A percentile compares a stretch with the other conserved stretches of the same genome.
Conservation (phyloP, 768 basidiomycete species). For the Boletus pseudopeckii region DNA sequence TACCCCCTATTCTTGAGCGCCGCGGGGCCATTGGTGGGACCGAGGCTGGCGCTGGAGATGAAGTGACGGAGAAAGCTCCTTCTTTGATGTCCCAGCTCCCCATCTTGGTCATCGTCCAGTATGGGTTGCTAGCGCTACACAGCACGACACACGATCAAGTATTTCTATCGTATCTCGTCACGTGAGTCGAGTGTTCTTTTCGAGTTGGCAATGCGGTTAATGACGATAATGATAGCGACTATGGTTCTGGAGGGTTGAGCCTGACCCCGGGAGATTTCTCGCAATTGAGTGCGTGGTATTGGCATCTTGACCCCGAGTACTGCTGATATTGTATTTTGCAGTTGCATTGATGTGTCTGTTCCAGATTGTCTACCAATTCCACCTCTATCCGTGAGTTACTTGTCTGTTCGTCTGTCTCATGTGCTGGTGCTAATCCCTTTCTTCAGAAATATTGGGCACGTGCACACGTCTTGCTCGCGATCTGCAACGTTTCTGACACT, state of each 20-base stretch:
- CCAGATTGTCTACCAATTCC: conserved; percentile 89
- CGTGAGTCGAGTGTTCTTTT: conserved; percentile 15
- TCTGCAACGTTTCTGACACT: conserved; percentile 3
- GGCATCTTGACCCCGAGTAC: not conserved
- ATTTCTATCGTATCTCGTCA: conserved; percentile 85
- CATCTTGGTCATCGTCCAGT: conserved; percentile 82
- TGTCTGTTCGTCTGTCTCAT: not conserved
- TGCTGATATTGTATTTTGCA: conserved; percentile 29
- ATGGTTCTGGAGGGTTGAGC: conserved; percentile 83
- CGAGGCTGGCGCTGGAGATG: conserved; percentile 35
- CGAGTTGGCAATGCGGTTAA: not conserved
- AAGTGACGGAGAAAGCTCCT: conserved; percentile 50
- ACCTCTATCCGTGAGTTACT: conserved; percentile 76
- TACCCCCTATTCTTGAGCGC: conserved; percentile 55
- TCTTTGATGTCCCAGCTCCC: conserved; percentile 76
- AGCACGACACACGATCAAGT: conserved; percentile 88
- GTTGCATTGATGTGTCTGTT: conserved; percentile 93
- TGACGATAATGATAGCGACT: conserved; percentile 49
- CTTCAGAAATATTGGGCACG: conserved; percentile 62
- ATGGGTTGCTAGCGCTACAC: conserved; percentile 85
- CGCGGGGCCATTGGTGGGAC: conserved; percentile 24
- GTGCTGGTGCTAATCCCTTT: not conserved
- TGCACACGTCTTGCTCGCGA: conserved; percentile 1
- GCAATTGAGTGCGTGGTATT: conserved; percentile 64
- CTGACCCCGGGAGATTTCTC: conserved; percentile 91